Base-by-base conservation (phyloP, 2,329 filamentous ascomycete genomes). In the Epichloe elymi region DNA sequence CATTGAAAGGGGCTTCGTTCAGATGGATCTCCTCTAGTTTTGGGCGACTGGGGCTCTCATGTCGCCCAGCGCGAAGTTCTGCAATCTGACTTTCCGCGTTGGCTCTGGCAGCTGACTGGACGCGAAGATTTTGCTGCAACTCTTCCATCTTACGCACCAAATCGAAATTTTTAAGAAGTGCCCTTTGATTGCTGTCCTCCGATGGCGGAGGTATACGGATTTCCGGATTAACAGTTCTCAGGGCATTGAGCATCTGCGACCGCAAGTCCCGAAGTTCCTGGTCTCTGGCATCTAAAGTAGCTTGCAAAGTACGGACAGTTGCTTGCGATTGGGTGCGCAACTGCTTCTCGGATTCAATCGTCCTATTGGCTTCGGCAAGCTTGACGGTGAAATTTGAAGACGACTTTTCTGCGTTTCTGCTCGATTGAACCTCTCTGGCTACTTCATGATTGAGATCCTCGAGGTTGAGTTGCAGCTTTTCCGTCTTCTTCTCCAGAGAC, bases 391-490 rank as follows among this genome's bases (percentile, higher is more conserved):
- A 78, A 37, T 82, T 85, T 0, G 88, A 94, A 17, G 88, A 84
- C 20, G 83, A 79, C 65, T 95, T 95, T 67, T 97, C 91, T 4
- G 90, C 91, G 63, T 86, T 93, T 53, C 91, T 83, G 61, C 84
- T 93, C 19, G 83, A 82, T 70, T 96, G 94, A 62, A 90, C 88
- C 67, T 96, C 91, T 33, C 89, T 79, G 47, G 86, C 86, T 50
- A 96, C 78, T 66, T 97, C 89, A 59, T 97, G 91, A 58, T 88
- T 95, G 37, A 96, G 74, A 64, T 98, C 91, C 64, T 98, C 91
- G 8, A 97, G 69, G 60, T 79, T 89, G 41, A 97, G 76, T 48
- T 89, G 80, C 30, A 97, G 74, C 67, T 96, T 96, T 68, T 97
- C 91, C 49, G 93, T 86, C 65, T 93, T 88, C 73, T 97, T 97